Percentiles rank a stretch among this genome's conserved stretches.
These are phyloP conservation scores for Venturia nashicola DNA, from an alignment of 2,329 filamentous ascomycete species.

Conservation along the genomic window DNA sequence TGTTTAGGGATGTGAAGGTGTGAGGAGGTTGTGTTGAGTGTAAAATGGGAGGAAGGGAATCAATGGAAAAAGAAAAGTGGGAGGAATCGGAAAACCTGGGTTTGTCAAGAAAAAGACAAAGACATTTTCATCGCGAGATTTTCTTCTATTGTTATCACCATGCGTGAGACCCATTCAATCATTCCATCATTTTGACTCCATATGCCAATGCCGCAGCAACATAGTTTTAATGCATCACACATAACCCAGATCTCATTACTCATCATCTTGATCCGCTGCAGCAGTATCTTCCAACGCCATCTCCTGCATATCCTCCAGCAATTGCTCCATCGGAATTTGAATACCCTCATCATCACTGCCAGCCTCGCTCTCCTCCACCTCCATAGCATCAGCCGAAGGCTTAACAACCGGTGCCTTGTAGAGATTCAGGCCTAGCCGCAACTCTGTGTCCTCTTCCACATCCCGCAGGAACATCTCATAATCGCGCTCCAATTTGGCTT, in stretches of 20 bases:
- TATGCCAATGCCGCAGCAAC: not conserved
- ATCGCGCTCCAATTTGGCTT: slow-evolving; percentile 78
- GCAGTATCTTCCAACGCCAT: slow-evolving; percentile 28
- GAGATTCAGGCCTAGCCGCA: slow-evolving; percentile 70
- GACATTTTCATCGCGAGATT: too few relatives aligned
- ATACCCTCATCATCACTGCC: slow-evolving; percentile 40
- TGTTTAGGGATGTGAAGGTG: not conserved
- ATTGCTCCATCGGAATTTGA: slow-evolving; percentile 38
- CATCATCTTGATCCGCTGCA: not conserved
- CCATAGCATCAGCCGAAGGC: slow-evolving; percentile 48
- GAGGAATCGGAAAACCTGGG: too few relatives aligned
- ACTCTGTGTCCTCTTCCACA: slow-evolving; percentile 87
- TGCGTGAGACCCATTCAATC: not conserved
- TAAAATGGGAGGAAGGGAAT: not conserved
- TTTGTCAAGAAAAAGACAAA: too few relatives aligned
- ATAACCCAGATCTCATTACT: not conserved
- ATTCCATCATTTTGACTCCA: not conserved
- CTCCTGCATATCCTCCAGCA: slow-evolving; percentile 90
- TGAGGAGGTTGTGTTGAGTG: too few relatives aligned
- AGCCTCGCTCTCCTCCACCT: slow-evolving; percentile 35
- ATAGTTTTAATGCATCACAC: not conserved
- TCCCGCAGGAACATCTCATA: slow-evolving; percentile 97
- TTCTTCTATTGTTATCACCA: too few relatives aligned
- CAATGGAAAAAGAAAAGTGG: too few relatives aligned
- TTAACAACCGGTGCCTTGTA: slow-evolving; percentile 57